phyloP scores from a whole-genome alignment of 768 basidiomycete genomes.

The Tricholoma sp. region DNA sequence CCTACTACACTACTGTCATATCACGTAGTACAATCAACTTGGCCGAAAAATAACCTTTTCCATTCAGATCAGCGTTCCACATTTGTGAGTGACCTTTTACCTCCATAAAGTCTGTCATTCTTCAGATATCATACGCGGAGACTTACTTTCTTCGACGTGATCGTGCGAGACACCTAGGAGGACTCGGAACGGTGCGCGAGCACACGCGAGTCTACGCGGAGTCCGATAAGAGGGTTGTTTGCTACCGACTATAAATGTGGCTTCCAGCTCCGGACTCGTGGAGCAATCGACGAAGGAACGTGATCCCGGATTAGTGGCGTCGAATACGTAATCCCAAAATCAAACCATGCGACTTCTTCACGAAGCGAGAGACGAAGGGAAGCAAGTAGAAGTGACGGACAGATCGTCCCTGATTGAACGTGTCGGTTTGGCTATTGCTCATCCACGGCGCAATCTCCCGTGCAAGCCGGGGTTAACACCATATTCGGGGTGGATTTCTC shows the following conservation, averaged over 20 bases:
- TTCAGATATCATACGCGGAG: constrained; percentile 1
- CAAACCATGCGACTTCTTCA: constrained; percentile 25
- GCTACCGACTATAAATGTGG: constrained; percentile 21
- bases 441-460: constrained; percentile 38
- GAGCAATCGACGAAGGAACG: constrained; percentile 19
- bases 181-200: constrained; percentile 10
- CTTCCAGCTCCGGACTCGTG: constrained; percentile 7
- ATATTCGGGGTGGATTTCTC: constrained; percentile 32
- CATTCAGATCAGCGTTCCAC: background rate
- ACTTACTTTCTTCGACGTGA: constrained; percentile 15
- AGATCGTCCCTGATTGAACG: constrained; percentile 28
- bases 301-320: constrained; percentile 40
- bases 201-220: constrained; percentile 12
- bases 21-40: no score
- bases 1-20: no score
- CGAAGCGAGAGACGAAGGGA: constrained; percentile 15
- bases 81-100: background rate
- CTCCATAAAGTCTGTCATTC: background rate
- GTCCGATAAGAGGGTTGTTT: constrained; percentile 22
- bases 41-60: constrained; percentile 6
- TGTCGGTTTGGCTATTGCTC: constrained; percentile 21
- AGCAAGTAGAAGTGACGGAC: constrained; percentile 22
- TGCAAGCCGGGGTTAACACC: constrained; percentile 38
- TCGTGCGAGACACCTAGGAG: constrained; percentile 13
- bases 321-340: constrained; percentile 32